phyloP scores from a whole-genome alignment of 345 rosid species.

The Citrus maxima region DNA sequence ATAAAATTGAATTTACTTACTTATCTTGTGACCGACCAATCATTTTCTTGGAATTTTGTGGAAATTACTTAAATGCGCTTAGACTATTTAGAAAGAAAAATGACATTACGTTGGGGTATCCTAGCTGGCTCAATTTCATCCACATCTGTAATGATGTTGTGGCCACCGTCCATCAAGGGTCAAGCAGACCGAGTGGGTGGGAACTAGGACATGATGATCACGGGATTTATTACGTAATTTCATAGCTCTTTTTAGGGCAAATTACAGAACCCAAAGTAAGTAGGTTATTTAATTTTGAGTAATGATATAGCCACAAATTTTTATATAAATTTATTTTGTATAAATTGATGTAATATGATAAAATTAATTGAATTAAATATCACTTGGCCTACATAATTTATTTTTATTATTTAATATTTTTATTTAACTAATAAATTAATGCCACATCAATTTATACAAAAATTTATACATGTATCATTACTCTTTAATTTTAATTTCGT shows the following conservation, averaged over 20 bases:
- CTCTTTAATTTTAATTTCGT: too few species aligned
- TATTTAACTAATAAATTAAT: too few species aligned
- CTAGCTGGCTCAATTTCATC: constrained; percentile 24
- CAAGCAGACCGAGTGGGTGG: neutral
- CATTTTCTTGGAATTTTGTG: neutral
- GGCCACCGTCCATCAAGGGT: constrained; percentile 30
- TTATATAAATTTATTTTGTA: too few species aligned
- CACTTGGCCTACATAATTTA: too few species aligned
- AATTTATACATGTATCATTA: too few species aligned
- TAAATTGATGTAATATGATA: too few species aligned
- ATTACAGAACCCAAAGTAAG: neutral
- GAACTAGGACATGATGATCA: neutral
- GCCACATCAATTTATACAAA: too few species aligned
- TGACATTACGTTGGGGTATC: neutral
- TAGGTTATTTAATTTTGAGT: too few species aligned
- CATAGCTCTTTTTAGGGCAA: neutral
- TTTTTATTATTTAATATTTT: too few species aligned
- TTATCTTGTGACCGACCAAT: constrained; percentile 32
- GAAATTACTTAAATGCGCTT: constrained; percentile 5
- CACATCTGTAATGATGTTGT: constrained; percentile 15
- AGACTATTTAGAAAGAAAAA: neutral
- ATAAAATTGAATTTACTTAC: constrained; percentile 17
- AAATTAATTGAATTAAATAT: too few species aligned
- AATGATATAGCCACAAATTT: too few species aligned
- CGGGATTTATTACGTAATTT: constrained; percentile 2